Evolutionary conservation across 345 rosid genomes (phyloP).

Genomic region (Noccaea caerulescens): DNA sequence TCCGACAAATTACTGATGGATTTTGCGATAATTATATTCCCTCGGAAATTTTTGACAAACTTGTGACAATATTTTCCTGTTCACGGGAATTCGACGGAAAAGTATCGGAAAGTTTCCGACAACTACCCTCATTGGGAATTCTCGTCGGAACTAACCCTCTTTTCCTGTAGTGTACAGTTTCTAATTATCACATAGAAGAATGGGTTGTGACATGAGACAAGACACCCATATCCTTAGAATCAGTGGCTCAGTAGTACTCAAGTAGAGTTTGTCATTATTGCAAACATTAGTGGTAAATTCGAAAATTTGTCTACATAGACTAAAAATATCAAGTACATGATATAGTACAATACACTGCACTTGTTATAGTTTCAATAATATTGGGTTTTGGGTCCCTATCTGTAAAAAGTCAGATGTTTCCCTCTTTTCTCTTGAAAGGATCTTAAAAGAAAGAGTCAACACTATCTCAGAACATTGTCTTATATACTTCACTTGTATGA

Average conservation of each 20-base stretch:
- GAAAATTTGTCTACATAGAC: constrained; percentile 8
- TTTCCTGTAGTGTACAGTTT: neutral
- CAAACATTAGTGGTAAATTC: constrained; percentile 32
- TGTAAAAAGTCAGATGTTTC: constrained; percentile 27
- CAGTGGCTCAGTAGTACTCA: constrained; percentile 38
- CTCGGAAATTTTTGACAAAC: no score
- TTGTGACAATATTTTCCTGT: no score
- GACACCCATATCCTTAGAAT: constrained; percentile 42
- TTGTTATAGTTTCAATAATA: constrained; percentile 9
- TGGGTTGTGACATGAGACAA: constrained; percentile 43
- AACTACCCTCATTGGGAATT: no score
- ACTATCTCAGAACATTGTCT: constrained; percentile 26
- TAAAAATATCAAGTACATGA: neutral
- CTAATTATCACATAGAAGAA: constrained; percentile 33
- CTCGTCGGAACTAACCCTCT: no score
- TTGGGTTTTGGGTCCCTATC: constrained; percentile 29
- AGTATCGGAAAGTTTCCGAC: no score
- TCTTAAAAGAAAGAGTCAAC: constrained; percentile 17
- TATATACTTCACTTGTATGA: constrained; percentile 10
- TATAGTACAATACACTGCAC: constrained; percentile 25
- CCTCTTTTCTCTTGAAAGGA: neutral
- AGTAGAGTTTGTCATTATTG: constrained; percentile 39
- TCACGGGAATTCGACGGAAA: no score
- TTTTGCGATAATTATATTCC: no score
- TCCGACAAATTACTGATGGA: no score